Base-by-base conservation (phyloP, 2,329 filamentous ascomycete species). In the Venturia carpophila region DNA sequence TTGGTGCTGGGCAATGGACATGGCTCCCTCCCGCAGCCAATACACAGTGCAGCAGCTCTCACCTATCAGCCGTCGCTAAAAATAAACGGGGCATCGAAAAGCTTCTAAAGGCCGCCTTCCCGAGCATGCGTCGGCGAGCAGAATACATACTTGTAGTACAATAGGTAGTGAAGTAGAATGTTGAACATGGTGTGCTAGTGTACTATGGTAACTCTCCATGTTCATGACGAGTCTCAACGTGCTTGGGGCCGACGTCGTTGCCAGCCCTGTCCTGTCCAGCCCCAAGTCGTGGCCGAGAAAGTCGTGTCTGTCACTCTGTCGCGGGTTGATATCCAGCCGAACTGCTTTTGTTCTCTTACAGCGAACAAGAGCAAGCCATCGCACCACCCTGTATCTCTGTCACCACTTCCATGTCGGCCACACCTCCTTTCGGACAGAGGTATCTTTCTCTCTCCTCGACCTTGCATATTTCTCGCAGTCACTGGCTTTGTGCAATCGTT, bases 51-150 rank as follows among this genome's bases (percentile, higher is more conserved):
- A 58, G 52, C 52, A 58, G 52, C 52, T 58, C 52, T 37, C 30
- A 58, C 52, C 30, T n/a, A 37, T 58, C 52, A 58, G 52, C 52
- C 52, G 19, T 37, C 52, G 52, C 52, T 58, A 58, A 37, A n/a
- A 58, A 58, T 58, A 58, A 58, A 58, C 49, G 13, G 52, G 27
- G 21, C 17, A 56, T 15, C 34, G 27, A 9, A n/a, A 55, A 34
- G 9, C 49, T 55, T n/a, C 49, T 24, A 30, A 30, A 34, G 24
- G n/a, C 49, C 11, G 30, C 30, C 27, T n/a, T 56, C 3, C 52
- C 52, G 52, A 49, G 27, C 30, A 7, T 56, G 52, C 24, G 19
- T 47, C 4, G 24, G 24, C 6, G 47, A 27, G 47, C 47, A 55
- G 15, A 34, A 30, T 34, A 15, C 34, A 21, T n/a, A n/a, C n/a